Evolutionary conservation across 148 eudicot genomes (phyloP).

Genomic region (Agrostemma githago): DNA sequence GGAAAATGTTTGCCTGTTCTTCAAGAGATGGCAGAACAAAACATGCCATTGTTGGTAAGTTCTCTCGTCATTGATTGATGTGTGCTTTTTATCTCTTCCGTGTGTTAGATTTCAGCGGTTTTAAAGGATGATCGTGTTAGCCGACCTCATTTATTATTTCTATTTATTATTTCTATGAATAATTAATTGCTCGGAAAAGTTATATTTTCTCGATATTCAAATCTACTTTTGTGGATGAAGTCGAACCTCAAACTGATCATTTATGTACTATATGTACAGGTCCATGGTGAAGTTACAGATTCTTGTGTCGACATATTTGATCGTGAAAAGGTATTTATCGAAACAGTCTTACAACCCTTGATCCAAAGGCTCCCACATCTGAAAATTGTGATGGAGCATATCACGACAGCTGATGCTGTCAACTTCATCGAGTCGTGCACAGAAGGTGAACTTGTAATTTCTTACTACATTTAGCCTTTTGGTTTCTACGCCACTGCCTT

Average conservation of each 20-base stretch:
- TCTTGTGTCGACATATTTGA: conserved; percentile 82
- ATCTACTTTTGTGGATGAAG: neutral
- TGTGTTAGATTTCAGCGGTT: neutral
- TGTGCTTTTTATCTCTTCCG: neutral
- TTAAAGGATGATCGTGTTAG: too few relatives aligned
- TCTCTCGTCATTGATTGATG: neutral
- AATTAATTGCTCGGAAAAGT: neutral
- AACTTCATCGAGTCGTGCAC: conserved; percentile 66
- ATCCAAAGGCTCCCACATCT: conserved; percentile 63
- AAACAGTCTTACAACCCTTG: conserved; percentile 67
- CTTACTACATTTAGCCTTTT: neutral
- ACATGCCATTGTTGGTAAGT: conserved; percentile 14
- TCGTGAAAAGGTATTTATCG: conserved; percentile 86
- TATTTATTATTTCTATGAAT: neutral
- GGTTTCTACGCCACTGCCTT: neutral
- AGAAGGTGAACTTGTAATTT: conserved; percentile 43
- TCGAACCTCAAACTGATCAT: neutral
- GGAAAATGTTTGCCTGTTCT: conserved; percentile 88
- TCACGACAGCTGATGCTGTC: conserved; percentile 88
- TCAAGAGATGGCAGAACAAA: conserved; percentile 78
- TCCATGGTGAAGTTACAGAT: conserved; percentile 96
- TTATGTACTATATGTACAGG: conserved; percentile 38
- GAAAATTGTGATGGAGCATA: conserved; percentile 97
- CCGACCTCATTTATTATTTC: too few relatives aligned
- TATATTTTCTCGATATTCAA: neutral